phyloP scores from a whole-genome alignment of 306 rosid genomes.

The Corylus americana region DNA sequence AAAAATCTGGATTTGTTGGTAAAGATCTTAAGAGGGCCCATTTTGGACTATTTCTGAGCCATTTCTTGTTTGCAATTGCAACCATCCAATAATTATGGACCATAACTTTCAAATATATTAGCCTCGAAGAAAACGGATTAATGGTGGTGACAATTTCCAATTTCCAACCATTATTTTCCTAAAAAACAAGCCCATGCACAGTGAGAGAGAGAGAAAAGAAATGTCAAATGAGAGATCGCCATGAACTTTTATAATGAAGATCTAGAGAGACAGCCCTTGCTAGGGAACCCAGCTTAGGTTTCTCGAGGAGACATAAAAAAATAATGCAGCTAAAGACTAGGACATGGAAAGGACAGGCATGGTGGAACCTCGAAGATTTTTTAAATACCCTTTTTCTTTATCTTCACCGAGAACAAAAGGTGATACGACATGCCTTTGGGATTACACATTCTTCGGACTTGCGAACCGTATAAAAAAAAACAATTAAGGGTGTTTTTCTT shows the following conservation, averaged over 20 bases:
- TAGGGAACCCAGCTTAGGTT: not conserved
- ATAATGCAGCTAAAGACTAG: not conserved
- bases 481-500: not conserved
- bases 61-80: no score
- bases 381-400: slow-evolving; percentile 7
- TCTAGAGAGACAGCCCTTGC: not conserved
- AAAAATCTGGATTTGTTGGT: no score
- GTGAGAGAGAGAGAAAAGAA: not conserved
- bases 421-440: slow-evolving; percentile 64
- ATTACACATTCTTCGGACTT: slow-evolving; percentile 39
- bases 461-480: slow-evolving; percentile 16
- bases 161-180: not conserved
- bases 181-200: slow-evolving; percentile 1
- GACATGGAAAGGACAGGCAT: slow-evolving; percentile 9
- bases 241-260: not conserved
- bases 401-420: slow-evolving; percentile 33
- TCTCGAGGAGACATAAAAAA: not conserved
- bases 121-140: not conserved
- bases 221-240: not conserved
- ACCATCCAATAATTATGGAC: slow-evolving; percentile 18
- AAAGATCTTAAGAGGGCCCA: no score
- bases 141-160: slow-evolving; percentile 16
- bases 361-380: slow-evolving; percentile 18
- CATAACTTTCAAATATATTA: not conserved
- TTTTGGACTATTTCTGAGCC: no score